phyloP scores from a whole-genome alignment of 805 yeast species.

The Komagataella pastoris region DNA sequence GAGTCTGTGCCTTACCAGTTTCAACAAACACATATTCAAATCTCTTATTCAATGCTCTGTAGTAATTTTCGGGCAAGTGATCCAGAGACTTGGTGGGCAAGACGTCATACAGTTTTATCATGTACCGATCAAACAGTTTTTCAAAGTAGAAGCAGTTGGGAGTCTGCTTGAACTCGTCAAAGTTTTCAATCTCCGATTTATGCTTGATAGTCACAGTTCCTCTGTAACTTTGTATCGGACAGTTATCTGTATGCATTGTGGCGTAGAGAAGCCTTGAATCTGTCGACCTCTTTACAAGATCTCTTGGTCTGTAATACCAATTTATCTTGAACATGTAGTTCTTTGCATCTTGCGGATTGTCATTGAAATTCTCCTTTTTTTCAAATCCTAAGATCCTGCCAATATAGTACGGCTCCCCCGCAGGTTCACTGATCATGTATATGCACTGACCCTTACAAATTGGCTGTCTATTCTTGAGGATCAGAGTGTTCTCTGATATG shows the following conservation, averaged over 20 bases:
- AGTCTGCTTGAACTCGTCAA: conserved; percentile 36
- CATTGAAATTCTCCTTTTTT: conserved; percentile 19
- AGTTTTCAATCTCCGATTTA: conserved; percentile 46
- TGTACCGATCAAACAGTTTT: conserved; percentile 74
- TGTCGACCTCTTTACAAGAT: conserved; percentile 49
- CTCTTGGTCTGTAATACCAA: conserved; percentile 88
- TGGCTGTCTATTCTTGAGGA: conserved; percentile 21
- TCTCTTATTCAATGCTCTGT: conserved; percentile 49
- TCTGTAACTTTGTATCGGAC: conserved; percentile 64
- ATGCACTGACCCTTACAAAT: conserved; percentile 51
- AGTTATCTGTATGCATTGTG: conserved; percentile 74
- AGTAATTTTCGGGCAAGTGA: conserved; percentile 46
- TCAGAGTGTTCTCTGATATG: conserved; percentile 23
- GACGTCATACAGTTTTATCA: conserved; percentile 71
- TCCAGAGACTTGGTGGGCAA: conserved; percentile 46
- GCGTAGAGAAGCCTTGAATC: conserved; percentile 75
- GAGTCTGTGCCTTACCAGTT: conserved; percentile 45
- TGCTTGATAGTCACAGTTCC: conserved; percentile 67
- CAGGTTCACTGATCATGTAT: conserved; percentile 81
- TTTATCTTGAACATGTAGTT: conserved; percentile 56
- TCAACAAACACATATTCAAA: conserved; percentile 71
- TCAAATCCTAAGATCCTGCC: conserved; percentile 74
- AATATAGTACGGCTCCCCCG: conserved; percentile 87
- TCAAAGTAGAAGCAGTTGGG: conserved; percentile 79
- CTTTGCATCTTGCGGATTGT: conserved; percentile 28